Evolutionary conservation across 2,329 filamentous ascomycete genomes (phyloP).

Genomic region (Pseudopyricularia javanii): DNA sequence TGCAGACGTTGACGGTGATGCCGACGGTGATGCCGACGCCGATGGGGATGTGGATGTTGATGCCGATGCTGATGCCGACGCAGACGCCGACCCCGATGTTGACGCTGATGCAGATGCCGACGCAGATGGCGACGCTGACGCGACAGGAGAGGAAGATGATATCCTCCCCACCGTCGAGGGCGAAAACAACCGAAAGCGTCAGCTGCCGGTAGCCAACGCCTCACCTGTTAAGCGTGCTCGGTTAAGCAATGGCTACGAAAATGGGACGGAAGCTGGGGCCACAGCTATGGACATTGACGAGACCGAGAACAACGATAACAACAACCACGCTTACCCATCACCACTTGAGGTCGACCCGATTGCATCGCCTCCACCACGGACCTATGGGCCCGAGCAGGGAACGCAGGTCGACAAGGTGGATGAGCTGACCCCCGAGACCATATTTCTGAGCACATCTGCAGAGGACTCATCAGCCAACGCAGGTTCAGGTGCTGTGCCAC

Average conservation of each 20-base stretch:
- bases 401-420: conserved; percentile 53
- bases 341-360: conserved; percentile 46
- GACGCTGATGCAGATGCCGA: conserved; percentile 1
- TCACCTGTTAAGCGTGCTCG: conserved; percentile 46
- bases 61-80: background rate
- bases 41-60: no score
- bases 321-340: conserved; percentile 53
- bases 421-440: conserved; percentile 46
- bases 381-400: conserved; percentile 50
- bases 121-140: conserved; percentile 17
- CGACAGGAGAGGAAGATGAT: conserved; percentile 20
- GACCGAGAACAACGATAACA: conserved; percentile 38
- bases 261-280: conserved; percentile 30
- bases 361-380: conserved; percentile 38
- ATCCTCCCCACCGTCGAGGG: conserved; percentile 21
- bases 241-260: conserved; percentile 51
- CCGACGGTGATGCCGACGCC: no score
- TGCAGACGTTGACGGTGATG: no score
- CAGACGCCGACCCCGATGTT: background rate
- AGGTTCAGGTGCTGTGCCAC: background rate
- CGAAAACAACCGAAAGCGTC: conserved; percentile 38
- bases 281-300: conserved; percentile 51
- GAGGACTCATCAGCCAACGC: conserved; percentile 19
- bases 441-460: conserved; percentile 41
- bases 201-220: conserved; percentile 35